phyloP scores from a whole-genome alignment of 2,329 filamentous ascomycete species.

The Aspergillus unguis region DNA sequence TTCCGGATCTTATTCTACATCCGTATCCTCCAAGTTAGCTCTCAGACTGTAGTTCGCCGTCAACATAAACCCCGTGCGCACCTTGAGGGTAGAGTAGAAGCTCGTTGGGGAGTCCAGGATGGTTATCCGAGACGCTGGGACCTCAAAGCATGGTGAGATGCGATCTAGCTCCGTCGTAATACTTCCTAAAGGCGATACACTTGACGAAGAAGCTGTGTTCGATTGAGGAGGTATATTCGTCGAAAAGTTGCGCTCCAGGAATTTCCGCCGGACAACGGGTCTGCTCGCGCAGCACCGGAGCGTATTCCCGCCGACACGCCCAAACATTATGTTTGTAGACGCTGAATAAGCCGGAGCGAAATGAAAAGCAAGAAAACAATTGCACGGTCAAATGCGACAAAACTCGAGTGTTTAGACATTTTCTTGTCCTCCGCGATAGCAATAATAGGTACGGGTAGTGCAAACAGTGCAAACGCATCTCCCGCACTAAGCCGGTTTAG shows the following conservation, averaged over 20 bases:
- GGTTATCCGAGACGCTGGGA: constrained; percentile 74
- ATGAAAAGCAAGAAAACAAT: not conserved
- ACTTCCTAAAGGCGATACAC: constrained; percentile 52
- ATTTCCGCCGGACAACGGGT: constrained; percentile 29
- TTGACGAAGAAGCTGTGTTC: constrained; percentile 25
- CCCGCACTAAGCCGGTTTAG: constrained; percentile 25
- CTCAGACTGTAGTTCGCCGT: not conserved
- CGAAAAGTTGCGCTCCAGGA: constrained; percentile 39
- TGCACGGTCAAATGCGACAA: not conserved
- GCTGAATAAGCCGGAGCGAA: not conserved
- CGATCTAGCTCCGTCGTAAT: constrained; percentile 76
- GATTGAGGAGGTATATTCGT: constrained; percentile 26
- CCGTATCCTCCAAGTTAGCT: constrained; percentile 7
- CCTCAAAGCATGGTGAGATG: constrained; percentile 84
- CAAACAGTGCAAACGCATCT: constrained; percentile 37
- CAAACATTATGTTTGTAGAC: constrained; percentile 30
- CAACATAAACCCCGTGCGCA: constrained; percentile 31
- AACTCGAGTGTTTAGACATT: not conserved
- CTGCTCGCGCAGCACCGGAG: constrained; percentile 34
- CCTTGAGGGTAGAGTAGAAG: constrained; percentile 90
- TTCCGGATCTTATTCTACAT: constrained; percentile 71
- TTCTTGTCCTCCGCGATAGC: constrained; percentile 1
- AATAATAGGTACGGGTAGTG: constrained; percentile 9
- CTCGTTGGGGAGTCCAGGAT: constrained; percentile 78
- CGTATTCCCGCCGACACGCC: constrained; percentile 38